Evolutionary conservation across 1,284 basidiomycete genomes (phyloP).

Genomic region (Ceratobasidium sp.): DNA sequence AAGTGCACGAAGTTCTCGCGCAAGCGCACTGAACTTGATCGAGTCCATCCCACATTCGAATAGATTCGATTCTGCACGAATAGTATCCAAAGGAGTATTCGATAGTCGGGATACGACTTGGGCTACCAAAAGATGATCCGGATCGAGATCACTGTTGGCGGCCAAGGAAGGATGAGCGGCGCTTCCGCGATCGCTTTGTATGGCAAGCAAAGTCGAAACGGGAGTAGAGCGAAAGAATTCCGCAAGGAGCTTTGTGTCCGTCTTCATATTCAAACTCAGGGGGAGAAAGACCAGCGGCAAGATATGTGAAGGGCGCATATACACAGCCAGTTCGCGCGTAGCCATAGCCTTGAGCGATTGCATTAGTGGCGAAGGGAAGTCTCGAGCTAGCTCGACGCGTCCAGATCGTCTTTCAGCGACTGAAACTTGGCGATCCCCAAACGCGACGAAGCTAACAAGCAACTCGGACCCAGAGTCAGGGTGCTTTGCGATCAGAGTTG

Average conservation of each 20-base stretch:
- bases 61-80: slow-evolving; percentile 50
- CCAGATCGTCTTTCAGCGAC: slow-evolving; percentile 56
- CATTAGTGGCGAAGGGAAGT: slow-evolving; percentile 54
- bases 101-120: slow-evolving; percentile 27
- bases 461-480: slow-evolving; percentile 61
- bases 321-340: slow-evolving; percentile 61
- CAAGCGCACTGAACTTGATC: slow-evolving; percentile 56
- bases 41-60: slow-evolving; percentile 63
- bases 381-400: slow-evolving; percentile 51
- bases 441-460: slow-evolving; percentile 62
- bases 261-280: slow-evolving; percentile 62
- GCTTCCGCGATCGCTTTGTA: slow-evolving; percentile 5
- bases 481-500: slow-evolving; percentile 61
- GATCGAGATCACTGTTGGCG: slow-evolving; percentile 27
- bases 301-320: slow-evolving; percentile 65
- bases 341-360: slow-evolving; percentile 52
- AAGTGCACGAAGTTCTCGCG: slow-evolving; percentile 54
- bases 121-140: slow-evolving; percentile 16
- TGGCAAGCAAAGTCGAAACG: slow-evolving; percentile 11
- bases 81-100: neutral
- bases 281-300: slow-evolving; percentile 62
- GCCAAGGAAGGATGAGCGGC: slow-evolving; percentile 13
- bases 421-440: slow-evolving; percentile 52
- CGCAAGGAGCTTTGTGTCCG: slow-evolving; percentile 58
- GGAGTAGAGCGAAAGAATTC: slow-evolving; percentile 54